These are phyloP conservation scores for Corymbia maculata DNA, from an alignment of 345 rosid genomes.

Conservation along the genomic window DNA sequence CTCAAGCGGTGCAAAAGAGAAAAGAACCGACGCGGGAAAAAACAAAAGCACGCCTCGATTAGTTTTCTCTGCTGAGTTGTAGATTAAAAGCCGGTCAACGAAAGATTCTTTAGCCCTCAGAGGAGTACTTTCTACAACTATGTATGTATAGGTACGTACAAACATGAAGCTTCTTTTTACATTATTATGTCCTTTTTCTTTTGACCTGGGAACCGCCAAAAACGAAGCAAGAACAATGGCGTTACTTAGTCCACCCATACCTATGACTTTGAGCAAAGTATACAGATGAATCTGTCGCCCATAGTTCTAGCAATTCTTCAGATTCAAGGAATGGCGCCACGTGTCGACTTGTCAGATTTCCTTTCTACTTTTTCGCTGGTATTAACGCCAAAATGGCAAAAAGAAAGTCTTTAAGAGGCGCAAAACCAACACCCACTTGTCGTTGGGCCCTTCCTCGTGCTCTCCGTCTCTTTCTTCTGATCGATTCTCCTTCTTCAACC, in stretches of 20 bases:
- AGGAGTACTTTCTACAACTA: not conserved
- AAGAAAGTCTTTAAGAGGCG: not conserved
- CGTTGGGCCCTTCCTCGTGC: not conserved
- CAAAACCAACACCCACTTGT: not conserved
- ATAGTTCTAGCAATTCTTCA: not conserved
- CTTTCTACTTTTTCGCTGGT: not conserved
- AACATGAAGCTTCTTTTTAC: not conserved
- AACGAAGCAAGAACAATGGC: not conserved
- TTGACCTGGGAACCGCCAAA: not conserved
- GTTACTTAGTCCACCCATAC: not conserved
- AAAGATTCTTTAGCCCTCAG: not conserved
- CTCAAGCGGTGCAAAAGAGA: not conserved
- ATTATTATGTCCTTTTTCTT: not conserved
- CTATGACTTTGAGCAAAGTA: not conserved
- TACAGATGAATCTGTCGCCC: conserved; percentile 1
- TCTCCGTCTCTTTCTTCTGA: not conserved
- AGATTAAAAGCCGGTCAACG: not conserved
- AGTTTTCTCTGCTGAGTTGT: not conserved
- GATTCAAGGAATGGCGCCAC: not conserved
- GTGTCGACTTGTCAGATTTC: not conserved
- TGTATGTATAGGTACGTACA: not conserved
- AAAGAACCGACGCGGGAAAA: not conserved
- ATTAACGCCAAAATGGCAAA: not conserved
- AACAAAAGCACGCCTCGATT: not conserved
- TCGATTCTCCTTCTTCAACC: not conserved